Evolutionary conservation across 2,329 filamentous ascomycete species (phyloP).

Genomic region (Blastomyces emzantsi): DNA sequence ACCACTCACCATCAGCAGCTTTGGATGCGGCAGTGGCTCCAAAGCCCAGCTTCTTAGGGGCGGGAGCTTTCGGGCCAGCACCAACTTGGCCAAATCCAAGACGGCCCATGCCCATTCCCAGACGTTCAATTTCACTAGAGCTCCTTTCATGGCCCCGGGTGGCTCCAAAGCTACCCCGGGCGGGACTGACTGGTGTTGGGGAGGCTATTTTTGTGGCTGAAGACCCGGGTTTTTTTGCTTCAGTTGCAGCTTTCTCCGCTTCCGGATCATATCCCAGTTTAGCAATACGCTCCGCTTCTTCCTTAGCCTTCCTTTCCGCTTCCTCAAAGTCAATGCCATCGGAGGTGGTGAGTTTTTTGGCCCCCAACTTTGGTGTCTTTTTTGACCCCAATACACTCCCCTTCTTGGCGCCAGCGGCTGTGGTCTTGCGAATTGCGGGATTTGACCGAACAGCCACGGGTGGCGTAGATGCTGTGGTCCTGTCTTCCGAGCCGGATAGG

Average conservation of each 20-base stretch:
- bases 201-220: slow-evolving; percentile 57
- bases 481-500: slow-evolving; percentile 47
- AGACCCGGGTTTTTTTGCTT: slow-evolving; percentile 30
- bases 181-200: slow-evolving; percentile 66
- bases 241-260: slow-evolving; percentile 55
- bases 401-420: slow-evolving; percentile 60
- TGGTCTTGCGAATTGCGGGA: slow-evolving; percentile 70
- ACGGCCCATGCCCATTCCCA: slow-evolving; percentile 80
- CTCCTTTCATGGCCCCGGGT: slow-evolving; percentile 45
- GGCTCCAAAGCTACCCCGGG: slow-evolving; percentile 53
- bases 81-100: slow-evolving; percentile 84
- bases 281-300: slow-evolving; percentile 91
- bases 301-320: slow-evolving; percentile 92
- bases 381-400: slow-evolving; percentile 77
- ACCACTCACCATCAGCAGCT: slow-evolving; percentile 53
- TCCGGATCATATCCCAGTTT: slow-evolving; percentile 94
- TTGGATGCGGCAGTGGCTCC: slow-evolving; percentile 73
- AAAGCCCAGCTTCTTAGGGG: slow-evolving; percentile 76
- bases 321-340: slow-evolving; percentile 92
- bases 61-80: slow-evolving; percentile 50
- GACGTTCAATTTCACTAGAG: slow-evolving; percentile 71
- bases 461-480: slow-evolving; percentile 43
- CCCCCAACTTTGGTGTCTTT: slow-evolving; percentile 75
- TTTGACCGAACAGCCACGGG: slow-evolving; percentile 63
- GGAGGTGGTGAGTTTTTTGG: slow-evolving; percentile 70